Evolutionary conservation across 2,329 filamentous ascomycete genomes (phyloP).

Genomic region (Diaporthe sp.): DNA sequence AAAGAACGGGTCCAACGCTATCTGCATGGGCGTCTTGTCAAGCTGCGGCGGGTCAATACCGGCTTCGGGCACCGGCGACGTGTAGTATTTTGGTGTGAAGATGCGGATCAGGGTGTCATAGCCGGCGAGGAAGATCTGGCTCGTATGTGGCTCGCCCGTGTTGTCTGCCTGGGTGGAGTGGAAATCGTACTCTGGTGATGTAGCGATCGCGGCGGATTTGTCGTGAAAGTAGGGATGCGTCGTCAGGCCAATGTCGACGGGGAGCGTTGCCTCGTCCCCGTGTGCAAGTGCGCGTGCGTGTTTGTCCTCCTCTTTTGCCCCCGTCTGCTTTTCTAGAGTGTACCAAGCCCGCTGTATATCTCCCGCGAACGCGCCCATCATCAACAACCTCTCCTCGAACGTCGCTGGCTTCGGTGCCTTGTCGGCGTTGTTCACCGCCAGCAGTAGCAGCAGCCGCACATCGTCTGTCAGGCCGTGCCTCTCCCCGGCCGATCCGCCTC

Average conservation of each 20-base stretch:
- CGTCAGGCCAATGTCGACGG: slow-evolving; percentile 78
- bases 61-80: slow-evolving; percentile 46
- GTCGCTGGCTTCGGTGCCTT: slow-evolving; percentile 76
- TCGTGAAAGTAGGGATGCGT: slow-evolving; percentile 81
- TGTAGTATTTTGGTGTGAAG: slow-evolving; percentile 80
- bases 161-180: background rate
- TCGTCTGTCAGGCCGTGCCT: background rate
- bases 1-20: slow-evolving; percentile 75
- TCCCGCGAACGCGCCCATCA: slow-evolving; percentile 79
- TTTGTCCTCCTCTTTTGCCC: background rate
- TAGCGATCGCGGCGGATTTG: slow-evolving; percentile 73
- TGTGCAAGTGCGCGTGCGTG: background rate
- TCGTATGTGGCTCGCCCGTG: slow-evolving; percentile 43
- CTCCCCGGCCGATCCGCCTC: slow-evolving; percentile 26
- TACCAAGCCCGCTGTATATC: slow-evolving; percentile 60
- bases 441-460: slow-evolving; percentile 68
- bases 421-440: slow-evolving; percentile 76
- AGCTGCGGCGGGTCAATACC: slow-evolving; percentile 10
- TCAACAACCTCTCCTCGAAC: slow-evolving; percentile 76
- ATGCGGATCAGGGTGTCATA: slow-evolving; percentile 84
- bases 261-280: slow-evolving; percentile 41
- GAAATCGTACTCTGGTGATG: slow-evolving; percentile 57
- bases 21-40: slow-evolving; percentile 59
- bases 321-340: background rate
- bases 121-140: slow-evolving; percentile 79